Percentiles rank a stretch among this genome's conserved stretches.
These are phyloP conservation scores for Rhodotorula sp. DNA, from an alignment of 1,284 basidiomycete species.

Conservation along the genomic window DNA sequence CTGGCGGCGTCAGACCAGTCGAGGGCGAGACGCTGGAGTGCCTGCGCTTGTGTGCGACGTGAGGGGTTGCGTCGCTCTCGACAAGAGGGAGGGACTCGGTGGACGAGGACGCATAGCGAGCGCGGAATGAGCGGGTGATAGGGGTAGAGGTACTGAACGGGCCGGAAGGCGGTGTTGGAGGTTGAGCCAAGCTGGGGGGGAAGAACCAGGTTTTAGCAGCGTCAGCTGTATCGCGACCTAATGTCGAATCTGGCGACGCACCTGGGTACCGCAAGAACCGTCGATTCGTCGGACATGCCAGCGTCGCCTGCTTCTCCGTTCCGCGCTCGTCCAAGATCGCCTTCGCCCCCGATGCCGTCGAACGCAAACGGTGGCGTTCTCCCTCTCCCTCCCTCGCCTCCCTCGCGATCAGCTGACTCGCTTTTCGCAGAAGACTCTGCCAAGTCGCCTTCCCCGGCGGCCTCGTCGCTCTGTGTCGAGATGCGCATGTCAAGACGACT, in stretches of 20 bases:
- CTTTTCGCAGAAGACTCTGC: too few species aligned
- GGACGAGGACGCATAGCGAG: conserved; percentile 9
- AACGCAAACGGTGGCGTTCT: not conserved
- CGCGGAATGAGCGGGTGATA: conserved; percentile 9
- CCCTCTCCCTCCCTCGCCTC: not conserved
- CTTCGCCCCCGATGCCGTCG: not conserved
- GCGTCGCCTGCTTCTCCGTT: not conserved
- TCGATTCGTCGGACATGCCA: too few species aligned
- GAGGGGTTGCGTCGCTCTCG: not conserved
- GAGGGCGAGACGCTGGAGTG: not conserved
- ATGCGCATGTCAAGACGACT: not conserved
- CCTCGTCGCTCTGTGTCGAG: not conserved
- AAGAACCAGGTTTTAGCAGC: too few species aligned
- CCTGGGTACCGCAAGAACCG: not conserved
- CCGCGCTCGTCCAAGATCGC: too few species aligned
- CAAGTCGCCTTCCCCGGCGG: too few species aligned
- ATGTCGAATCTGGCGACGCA: not conserved
- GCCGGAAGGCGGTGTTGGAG: not conserved
- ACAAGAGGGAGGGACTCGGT: not conserved
- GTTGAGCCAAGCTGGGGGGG: not conserved
- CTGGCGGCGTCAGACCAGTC: not conserved
- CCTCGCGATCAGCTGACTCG: too few species aligned
- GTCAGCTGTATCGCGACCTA: not conserved
- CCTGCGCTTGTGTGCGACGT: not conserved
- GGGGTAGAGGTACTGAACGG: conserved; percentile 7